Base-by-base conservation (phyloP, 208 protist genomes). In the Endotrypanum monterogeii region DNA sequence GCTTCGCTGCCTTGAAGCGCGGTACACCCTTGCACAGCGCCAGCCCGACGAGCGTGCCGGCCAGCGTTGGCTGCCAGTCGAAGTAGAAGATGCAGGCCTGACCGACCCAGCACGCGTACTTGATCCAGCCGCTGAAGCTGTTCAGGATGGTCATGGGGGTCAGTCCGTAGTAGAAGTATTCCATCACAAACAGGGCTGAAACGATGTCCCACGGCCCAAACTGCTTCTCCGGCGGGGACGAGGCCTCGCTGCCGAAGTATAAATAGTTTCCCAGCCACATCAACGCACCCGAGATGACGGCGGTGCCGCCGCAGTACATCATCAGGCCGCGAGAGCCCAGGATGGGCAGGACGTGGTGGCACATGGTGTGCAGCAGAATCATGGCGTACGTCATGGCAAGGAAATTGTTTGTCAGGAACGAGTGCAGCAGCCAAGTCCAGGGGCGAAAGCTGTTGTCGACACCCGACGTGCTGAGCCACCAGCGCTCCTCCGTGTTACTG, bases 161-260 rank as follows among this genome's bases (percentile, higher is more conserved):
- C 63, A 94, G 82, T 41, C 86, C 86, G 55, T 89, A 87, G 69
- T 92, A 83, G 28, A 91, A 67, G 80, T 94, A 95, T 63, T 94
- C 78, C 87, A 95, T 89, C 35, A 97, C 84, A 77, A 97, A 96
- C 25, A 97, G 72, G 1, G 80, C 87, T 8, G 79, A 58, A n/a
- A 95, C 79, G 32, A 96, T 76, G 58, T 97, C 94, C 94, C 94
- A 97, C 81, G 94, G 94, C 6, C 94, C 94, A 81, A 92, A 97
- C 82, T 97, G 94, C 78, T 93, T 92, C 82, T 97, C 93, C 35
- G 75, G 54, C 5, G 88, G 67, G 55, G 75, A 50, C 5, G 88
- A 66, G 55, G 25, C 44, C 32, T n/a, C 41, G 65, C 44, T 57
- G 72, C 80, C 78, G 62, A 88, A 89, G 78, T 89, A 89, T 44